Base-by-base conservation (phyloP, 768 basidiomycete species). In the Russula emetica region DNA sequence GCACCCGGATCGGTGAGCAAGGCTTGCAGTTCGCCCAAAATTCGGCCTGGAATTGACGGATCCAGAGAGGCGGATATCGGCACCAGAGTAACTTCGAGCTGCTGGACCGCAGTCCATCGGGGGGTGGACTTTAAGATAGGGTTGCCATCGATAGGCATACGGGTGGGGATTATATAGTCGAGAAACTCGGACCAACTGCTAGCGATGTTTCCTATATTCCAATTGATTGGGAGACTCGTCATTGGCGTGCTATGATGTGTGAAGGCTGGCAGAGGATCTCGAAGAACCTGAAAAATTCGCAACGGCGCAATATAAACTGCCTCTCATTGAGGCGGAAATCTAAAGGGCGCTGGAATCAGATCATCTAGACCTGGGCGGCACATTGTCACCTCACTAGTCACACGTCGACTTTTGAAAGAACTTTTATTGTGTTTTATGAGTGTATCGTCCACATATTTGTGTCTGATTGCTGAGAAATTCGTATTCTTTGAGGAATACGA, bases 91-190 rank as follows among this genome's bases (percentile, higher is more conserved):
- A 36, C 22, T 22, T 56, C 61, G 47, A 56, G 55, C 22, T 58
- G 62, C 38, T 57, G 49, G 7, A 62, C 55, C 16, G 62, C 55
- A 18, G 62, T 62, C 62, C 62, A 62, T 24, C 62, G 62, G 44
- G 55, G 62, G 9, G 16, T 42, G 16, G 49, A 58, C 32, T 34
- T 51, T 2, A 52, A 34, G 18, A n/a, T 1, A 24, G 55, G 49
- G 40, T 52, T 26, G 5, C 18, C 22, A 22, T 62, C 62, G 49
- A 62, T 62, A 6, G 62, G 62, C 36, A 44, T 62, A n/a, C 22
- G 55, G 13, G 40, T 34, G n/a, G 55, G 28, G 55, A 62, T n/a
- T 40, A 57, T 34, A 22, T 62, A 58, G 28, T 57, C 30, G 32
- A 62, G 28, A n/a, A 32, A 62, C 28, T 62, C 47, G 28, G 55